These are phyloP conservation scores for Capillidium heterosporum DNA, from an alignment of 371 early-diverging fungal genomes.

Conservation along the genomic window DNA sequence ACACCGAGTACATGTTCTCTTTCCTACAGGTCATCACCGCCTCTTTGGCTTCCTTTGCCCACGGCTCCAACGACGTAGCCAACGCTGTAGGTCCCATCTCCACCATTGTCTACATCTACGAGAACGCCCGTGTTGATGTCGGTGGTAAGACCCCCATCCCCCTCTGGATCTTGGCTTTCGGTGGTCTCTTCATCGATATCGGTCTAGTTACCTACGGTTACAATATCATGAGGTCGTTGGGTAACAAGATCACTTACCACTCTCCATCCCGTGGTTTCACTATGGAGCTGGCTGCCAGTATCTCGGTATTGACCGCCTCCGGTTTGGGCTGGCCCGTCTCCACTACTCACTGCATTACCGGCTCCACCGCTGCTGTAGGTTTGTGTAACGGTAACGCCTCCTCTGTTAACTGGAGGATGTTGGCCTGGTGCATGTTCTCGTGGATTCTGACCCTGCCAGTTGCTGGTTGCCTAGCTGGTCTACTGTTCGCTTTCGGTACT, in stretches of 20 bases:
- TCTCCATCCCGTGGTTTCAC: constrained; percentile 73
- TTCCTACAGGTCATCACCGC: constrained; percentile 73
- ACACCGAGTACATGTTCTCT: constrained; percentile 66
- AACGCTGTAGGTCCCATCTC: constrained; percentile 73
- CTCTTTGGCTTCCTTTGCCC: constrained; percentile 67
- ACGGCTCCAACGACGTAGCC: constrained; percentile 79
- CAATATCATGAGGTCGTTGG: constrained; percentile 53
- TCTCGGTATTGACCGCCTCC: constrained; percentile 71
- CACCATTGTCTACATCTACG: constrained; percentile 51
- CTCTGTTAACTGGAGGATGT: constrained; percentile 67
- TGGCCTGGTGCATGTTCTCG: constrained; percentile 43
- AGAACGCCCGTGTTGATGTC: constrained; percentile 28
- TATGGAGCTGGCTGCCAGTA: constrained; percentile 62
- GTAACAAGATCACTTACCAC: constrained; percentile 74
- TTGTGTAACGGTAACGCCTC: constrained; percentile 56
- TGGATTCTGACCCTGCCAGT: constrained; percentile 71
- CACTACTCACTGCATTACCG: constrained; percentile 77
- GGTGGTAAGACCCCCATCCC: constrained; percentile 36
- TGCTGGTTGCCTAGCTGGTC: constrained; percentile 50
- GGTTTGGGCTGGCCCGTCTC: constrained; percentile 65
- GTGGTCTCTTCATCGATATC: constrained; percentile 59
- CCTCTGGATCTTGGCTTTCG: constrained; percentile 47
- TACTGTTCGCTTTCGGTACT: constrained; percentile 41
- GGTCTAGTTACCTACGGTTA: constrained; percentile 57
- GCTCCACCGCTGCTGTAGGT: constrained; percentile 67